These are phyloP conservation scores for Aspergillaceae sp. DNA, from an alignment of 2,329 filamentous ascomycete genomes.

Conservation along the genomic window DNA sequence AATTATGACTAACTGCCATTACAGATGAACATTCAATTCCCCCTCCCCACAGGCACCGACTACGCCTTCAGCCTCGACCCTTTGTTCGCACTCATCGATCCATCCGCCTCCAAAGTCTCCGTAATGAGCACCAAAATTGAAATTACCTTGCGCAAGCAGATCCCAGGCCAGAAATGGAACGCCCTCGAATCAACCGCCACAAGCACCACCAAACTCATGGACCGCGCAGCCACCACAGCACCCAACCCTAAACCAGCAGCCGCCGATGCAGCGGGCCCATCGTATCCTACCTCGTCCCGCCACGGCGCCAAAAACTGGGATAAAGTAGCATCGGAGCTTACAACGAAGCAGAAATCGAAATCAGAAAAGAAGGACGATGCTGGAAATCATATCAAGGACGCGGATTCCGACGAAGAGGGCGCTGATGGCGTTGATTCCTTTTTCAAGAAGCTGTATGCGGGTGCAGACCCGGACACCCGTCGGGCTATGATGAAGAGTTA, in stretches of 20 bases:
- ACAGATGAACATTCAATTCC: constrained; percentile 52
- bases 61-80: constrained; percentile 58
- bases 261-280: constrained; percentile 37
- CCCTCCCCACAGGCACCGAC: constrained; percentile 42
- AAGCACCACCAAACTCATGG: constrained; percentile 12
- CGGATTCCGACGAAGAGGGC: constrained; percentile 39
- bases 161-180: constrained; percentile 59
- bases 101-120: constrained; percentile 50
- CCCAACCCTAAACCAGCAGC: constrained; percentile 8
- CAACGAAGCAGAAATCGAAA: constrained; percentile 21
- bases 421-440: constrained; percentile 66
- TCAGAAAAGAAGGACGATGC: constrained; percentile 23
- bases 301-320: constrained; percentile 89
- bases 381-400: constrained; percentile 49
- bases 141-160: constrained; percentile 60
- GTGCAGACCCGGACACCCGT: constrained; percentile 66
- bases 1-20: not conserved
- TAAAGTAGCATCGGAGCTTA: constrained; percentile 52
- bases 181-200: constrained; percentile 43
- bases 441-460: constrained; percentile 82
- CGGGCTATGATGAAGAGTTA: constrained; percentile 98
- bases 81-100: constrained; percentile 58
- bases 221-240: constrained; percentile 10
- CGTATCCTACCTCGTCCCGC: constrained; percentile 81
- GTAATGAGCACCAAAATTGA: constrained; percentile 75